Conservation (phyloP, 345 rosid species). For the Brassica napus region DNA sequence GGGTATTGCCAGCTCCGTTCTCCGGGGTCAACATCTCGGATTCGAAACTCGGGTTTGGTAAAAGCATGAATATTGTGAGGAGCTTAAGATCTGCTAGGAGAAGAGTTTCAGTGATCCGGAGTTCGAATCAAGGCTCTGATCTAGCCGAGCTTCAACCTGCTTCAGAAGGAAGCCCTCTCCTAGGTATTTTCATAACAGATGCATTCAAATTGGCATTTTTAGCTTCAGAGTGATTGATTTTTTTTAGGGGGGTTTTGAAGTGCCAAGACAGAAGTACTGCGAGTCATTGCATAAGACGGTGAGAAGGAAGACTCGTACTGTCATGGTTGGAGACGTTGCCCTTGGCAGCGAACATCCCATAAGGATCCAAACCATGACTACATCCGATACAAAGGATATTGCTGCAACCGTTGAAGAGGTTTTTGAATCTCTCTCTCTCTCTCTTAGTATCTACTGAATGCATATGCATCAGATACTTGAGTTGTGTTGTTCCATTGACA, state of each 20-base stretch:
- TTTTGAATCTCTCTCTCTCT: not conserved
- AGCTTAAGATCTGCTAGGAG: slow-evolving; percentile 52
- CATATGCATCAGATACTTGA: not conserved
- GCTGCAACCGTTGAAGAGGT: slow-evolving; percentile 97
- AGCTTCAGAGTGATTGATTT: too few relatives aligned
- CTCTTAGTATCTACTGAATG: too few relatives aligned
- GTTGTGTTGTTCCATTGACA: slow-evolving; percentile 4
- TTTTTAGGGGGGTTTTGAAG: slow-evolving; percentile 37
- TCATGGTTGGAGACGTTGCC: slow-evolving; percentile 90
- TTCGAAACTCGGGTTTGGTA: slow-evolving; percentile 58
- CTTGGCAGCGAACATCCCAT: slow-evolving; percentile 96
- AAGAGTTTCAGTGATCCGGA: slow-evolving; percentile 56
- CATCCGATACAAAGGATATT: slow-evolving; percentile 83
- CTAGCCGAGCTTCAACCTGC: slow-evolving; percentile 78
- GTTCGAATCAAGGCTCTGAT: slow-evolving; percentile 63
- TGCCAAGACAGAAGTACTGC: slow-evolving; percentile 93
- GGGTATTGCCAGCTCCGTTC: slow-evolving; percentile 67
- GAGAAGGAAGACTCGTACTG: slow-evolving; percentile 89
- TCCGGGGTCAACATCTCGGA: slow-evolving; percentile 62
- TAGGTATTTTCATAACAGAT: slow-evolving; percentile 50
- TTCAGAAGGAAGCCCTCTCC: slow-evolving; percentile 78
- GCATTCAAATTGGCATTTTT: not conserved
- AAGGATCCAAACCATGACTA: slow-evolving; percentile 96
- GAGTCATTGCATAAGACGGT: slow-evolving; percentile 85
- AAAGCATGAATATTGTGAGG: slow-evolving; percentile 60